phyloP scores from a whole-genome alignment of 306 rosid species.

The Spatholobus suberectus region DNA sequence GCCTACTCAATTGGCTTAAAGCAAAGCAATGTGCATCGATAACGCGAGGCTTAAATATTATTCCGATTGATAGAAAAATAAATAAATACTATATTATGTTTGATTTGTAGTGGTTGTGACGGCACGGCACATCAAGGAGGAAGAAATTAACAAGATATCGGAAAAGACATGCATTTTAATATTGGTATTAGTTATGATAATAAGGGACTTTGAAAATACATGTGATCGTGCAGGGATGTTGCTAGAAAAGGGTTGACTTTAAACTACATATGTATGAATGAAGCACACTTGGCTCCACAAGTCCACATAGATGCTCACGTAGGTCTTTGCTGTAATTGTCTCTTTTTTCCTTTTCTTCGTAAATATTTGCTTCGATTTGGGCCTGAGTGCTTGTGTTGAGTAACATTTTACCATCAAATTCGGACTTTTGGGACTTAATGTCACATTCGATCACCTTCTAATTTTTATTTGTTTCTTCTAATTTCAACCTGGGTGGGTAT shows the following conservation, averaged over 20 bases:
- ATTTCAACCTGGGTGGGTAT: conserved; percentile 61
- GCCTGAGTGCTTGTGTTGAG: background rate
- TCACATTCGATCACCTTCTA: conserved; percentile 30
- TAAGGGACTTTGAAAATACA: conserved; percentile 26
- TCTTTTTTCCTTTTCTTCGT: background rate
- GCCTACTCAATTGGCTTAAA: conserved; percentile 23
- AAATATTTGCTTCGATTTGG: conserved; percentile 29
- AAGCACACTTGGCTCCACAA: conserved; percentile 23
- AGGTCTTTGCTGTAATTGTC: conserved; percentile 48
- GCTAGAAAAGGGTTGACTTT: conserved; percentile 59
- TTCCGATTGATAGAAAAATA: background rate
- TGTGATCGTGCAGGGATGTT: conserved; percentile 34
- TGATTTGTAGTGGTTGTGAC: conserved; percentile 59
- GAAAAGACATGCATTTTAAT: conserved; percentile 46
- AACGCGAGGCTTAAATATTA: conserved; percentile 26
- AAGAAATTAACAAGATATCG: conserved; percentile 38
- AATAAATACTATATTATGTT: conserved; percentile 22
- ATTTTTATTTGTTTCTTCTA: background rate
- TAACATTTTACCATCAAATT: conserved; percentile 35
- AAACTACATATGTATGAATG: background rate
- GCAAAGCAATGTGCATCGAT: conserved; percentile 18
- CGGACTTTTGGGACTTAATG: background rate
- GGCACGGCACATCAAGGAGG: conserved; percentile 73
- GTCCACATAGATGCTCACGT: conserved; percentile 47
- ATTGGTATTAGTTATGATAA: conserved; percentile 46